phyloP scores from a whole-genome alignment of 495 filamentous ascomycete species.

The Aspergillus sparsus region DNA sequence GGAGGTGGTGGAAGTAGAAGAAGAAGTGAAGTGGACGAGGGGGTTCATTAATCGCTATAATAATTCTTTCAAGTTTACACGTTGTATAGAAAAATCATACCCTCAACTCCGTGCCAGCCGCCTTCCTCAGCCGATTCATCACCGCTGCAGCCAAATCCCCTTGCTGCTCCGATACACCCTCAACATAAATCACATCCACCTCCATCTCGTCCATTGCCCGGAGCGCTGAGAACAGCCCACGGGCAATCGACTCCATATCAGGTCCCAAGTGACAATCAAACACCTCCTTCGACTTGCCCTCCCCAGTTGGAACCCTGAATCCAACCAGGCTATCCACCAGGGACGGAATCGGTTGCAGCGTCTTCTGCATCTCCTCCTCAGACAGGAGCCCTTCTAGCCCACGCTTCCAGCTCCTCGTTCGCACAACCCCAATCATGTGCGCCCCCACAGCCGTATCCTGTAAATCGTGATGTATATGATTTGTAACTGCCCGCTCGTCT shows the following conservation, averaged over 20 bases:
- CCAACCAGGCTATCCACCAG: constrained; percentile 34
- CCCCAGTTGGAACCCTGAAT: constrained; percentile 36
- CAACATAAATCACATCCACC: constrained; percentile 86
- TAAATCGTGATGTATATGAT: constrained; percentile 40
- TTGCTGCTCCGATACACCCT: constrained; percentile 75
- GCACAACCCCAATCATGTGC: constrained; percentile 50
- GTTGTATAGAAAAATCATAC: constrained; percentile 27
- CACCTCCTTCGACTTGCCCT: constrained; percentile 35
- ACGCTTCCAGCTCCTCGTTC: constrained; percentile 46
- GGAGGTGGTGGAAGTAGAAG: too few relatives aligned
- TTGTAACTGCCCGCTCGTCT: constrained; percentile 31
- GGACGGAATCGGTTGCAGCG: constrained; percentile 28
- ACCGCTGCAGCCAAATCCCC: constrained; percentile 87
- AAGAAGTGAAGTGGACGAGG: neutral
- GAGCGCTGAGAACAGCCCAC: constrained; percentile 82
- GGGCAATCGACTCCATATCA: constrained; percentile 71
- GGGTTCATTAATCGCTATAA: too few relatives aligned
- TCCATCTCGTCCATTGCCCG: constrained; percentile 77
- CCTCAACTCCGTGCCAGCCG: constrained; percentile 58
- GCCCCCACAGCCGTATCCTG: constrained; percentile 39
- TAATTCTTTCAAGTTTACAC: too few relatives aligned
- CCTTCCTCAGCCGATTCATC: constrained; percentile 94
- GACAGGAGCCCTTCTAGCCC: constrained; percentile 34
- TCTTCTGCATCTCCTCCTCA: constrained; percentile 29
- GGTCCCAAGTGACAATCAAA: constrained; percentile 63